These are phyloP conservation scores for Pholiota conissans DNA, from an alignment of 768 basidiomycete species.

Conservation along the genomic window DNA sequence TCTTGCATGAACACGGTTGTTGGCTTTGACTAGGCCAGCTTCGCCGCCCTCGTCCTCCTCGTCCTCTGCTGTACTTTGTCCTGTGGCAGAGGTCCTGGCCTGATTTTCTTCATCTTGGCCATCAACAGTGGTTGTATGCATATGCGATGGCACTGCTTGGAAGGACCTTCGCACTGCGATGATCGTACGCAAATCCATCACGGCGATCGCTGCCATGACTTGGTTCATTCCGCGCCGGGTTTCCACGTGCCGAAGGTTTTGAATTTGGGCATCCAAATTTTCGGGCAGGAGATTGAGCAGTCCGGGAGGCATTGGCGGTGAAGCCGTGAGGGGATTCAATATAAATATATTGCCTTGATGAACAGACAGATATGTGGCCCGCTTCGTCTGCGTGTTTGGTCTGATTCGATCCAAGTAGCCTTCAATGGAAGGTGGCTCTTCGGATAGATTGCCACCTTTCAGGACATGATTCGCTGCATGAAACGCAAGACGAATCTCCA, in stretches of 20 bases:
- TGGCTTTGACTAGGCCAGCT: constrained; percentile 40
- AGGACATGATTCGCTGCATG: constrained; percentile 58
- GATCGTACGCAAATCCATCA: constrained; percentile 74
- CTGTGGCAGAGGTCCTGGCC: constrained; percentile 33
- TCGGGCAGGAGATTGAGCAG: constrained; percentile 26
- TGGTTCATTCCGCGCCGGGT: constrained; percentile 63
- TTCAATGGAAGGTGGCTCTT: constrained; percentile 82
- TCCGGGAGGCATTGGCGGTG: constrained; percentile 73
- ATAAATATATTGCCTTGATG: constrained; percentile 77
- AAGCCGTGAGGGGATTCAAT: constrained; percentile 47
- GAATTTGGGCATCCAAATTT: constrained; percentile 27
- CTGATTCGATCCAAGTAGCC: constrained; percentile 80
- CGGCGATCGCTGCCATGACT: constrained; percentile 62
- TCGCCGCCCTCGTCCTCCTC: constrained; percentile 69
- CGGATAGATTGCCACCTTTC: constrained; percentile 47
- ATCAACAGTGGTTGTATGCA: constrained; percentile 35
- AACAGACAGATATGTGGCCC: constrained; percentile 66
- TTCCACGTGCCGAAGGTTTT: constrained; percentile 50
- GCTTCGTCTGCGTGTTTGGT: constrained; percentile 54
- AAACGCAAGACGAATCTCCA: constrained; percentile 74
- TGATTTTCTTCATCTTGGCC: constrained; percentile 31
- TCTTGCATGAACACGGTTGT: constrained; percentile 45
- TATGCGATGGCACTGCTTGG: constrained; percentile 38
- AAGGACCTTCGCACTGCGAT: constrained; percentile 63
- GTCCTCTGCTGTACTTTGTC: constrained; percentile 48